These are phyloP conservation scores for Jaapia argillacea DNA, from an alignment of 768 basidiomycete species.

Conservation along the genomic window DNA sequence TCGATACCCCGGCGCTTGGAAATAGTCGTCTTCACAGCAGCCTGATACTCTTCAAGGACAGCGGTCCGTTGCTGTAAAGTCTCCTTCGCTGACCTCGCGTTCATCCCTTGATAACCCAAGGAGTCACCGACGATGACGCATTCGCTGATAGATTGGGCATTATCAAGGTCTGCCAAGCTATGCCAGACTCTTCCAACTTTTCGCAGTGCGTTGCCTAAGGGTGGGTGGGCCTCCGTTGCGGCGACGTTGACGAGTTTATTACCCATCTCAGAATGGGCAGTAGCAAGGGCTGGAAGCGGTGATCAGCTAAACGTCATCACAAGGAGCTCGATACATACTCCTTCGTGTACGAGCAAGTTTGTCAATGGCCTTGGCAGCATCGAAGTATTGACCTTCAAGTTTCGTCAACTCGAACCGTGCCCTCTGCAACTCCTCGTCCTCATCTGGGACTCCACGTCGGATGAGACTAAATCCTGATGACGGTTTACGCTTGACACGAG, in stretches of 20 bases:
- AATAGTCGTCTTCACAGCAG: conserved; percentile 87
- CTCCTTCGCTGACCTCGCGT: conserved; percentile 95
- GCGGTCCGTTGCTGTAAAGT: conserved; percentile 83
- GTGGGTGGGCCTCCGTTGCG: conserved; percentile 79
- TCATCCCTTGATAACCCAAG: conserved; percentile 91
- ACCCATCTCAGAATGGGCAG: conserved; percentile 82
- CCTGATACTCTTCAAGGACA: conserved; percentile 90
- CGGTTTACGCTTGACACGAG: conserved; percentile 61
- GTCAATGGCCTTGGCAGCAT: conserved; percentile 86
- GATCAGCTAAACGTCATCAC: conserved; percentile 2
- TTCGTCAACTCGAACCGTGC: conserved; percentile 90
- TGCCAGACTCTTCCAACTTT: conserved; percentile 87
- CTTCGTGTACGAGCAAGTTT: conserved; percentile 73
- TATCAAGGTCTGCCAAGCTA: conserved; percentile 78
- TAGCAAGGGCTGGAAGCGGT: conserved; percentile 51
- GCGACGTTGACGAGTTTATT: conserved; percentile 86
- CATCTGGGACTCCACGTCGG: conserved; percentile 76
- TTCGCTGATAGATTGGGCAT: conserved; percentile 88
- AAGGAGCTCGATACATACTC: conserved; percentile 32
- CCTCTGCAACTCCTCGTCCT: conserved; percentile 86
- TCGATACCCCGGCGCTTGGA: conserved; percentile 90
- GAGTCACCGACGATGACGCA: conserved; percentile 95
- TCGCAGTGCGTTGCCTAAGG: conserved; percentile 72
- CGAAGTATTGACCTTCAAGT: conserved; percentile 87
- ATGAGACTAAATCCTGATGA: conserved; percentile 71